Evolutionary conservation across 1,139 yeast species (phyloP), one percentile per base, ranked within the genome.

Genomic region (Komagataea norvegica): DNA sequence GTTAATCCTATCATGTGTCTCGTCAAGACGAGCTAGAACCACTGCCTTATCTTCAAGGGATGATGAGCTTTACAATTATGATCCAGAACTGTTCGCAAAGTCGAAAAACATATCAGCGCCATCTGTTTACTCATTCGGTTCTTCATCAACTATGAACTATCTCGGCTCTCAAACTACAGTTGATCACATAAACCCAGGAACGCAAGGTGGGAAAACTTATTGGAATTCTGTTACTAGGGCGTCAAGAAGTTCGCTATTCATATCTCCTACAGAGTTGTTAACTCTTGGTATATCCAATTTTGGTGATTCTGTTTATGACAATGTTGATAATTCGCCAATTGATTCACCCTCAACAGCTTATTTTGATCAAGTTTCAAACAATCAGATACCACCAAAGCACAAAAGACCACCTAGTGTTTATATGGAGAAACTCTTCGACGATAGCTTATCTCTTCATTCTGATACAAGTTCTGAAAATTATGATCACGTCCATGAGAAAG

Each of bases 241-340:
- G 3, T 41, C 56, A 8, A 52, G 63, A 41, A 44, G 46, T 15
- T 60, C 64, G 1, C 40, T 62, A 51, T 62, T 61, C 41, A 54
- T 61, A n/a, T 61, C 65, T 0, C 67, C 67, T 11, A 61, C 65
- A 6, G 64, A 57, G 36, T 40, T 61, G 35, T 36, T 61, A 15
- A 29, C 44, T 6, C 42, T 38, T 25, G 29, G 31, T 11, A 22
- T 25, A 37, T 26, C 40, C 5, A 13, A 14, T 8, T 3, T 31
- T 2, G 28, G 29, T n/a, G 29, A 21, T 15, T 26, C 33, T 4
- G 24, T 13, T 14, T 29, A 24, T 16, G 32, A 19, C n/a, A 45
- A 3, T 41, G 29, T 25, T 6, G 34, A 35, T 6, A 42, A 43
- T 21, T 47, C 54, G 2, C 53, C 54, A 11, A 52, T 51, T 6